These are phyloP conservation scores for Ascochyta rabiei DNA, from an alignment of 2,329 filamentous ascomycete genomes.

Conservation along the genomic window DNA sequence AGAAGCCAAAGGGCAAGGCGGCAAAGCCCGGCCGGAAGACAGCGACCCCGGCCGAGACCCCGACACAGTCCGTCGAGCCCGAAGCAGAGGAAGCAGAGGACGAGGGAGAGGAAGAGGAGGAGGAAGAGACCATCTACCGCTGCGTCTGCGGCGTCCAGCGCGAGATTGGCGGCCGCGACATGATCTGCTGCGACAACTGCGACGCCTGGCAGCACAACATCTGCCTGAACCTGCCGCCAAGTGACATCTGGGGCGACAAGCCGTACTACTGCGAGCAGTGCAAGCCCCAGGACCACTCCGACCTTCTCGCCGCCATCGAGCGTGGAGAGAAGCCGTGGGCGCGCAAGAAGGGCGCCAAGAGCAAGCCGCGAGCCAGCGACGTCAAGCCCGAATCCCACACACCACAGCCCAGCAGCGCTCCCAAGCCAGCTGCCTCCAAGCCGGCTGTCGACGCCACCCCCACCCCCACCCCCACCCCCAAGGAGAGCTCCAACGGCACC, in stretches of 20 bases:
- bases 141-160: slow-evolving; percentile 86
- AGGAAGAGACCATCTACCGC: slow-evolving; percentile 77
- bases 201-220: slow-evolving; percentile 97
- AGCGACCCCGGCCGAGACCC: slow-evolving; percentile 33
- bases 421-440: slow-evolving; percentile 21
- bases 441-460: slow-evolving; percentile 16
- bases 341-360: slow-evolving; percentile 63
- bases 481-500: slow-evolving; percentile 34
- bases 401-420: slow-evolving; percentile 20
- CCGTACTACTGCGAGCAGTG: slow-evolving; percentile 91
- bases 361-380: slow-evolving; percentile 71
- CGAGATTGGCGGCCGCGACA: slow-evolving; percentile 84
- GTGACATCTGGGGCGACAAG: slow-evolving; percentile 58
- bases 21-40: slow-evolving; percentile 14
- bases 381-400: slow-evolving; percentile 50
- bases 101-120: slow-evolving; percentile 54
- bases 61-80: slow-evolving; percentile 49
- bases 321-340: slow-evolving; percentile 85
- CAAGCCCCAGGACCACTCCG: slow-evolving; percentile 80
- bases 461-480: slow-evolving; percentile 18
- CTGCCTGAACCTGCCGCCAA: slow-evolving; percentile 85
- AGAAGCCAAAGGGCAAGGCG: slow-evolving; percentile 44
- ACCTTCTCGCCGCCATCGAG: slow-evolving; percentile 77
- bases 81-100: slow-evolving; percentile 52
- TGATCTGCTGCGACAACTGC: slow-evolving; percentile 95